Evolutionary conservation across 805 yeast genomes (phyloP).

Genomic region (Candida boleticola): DNA sequence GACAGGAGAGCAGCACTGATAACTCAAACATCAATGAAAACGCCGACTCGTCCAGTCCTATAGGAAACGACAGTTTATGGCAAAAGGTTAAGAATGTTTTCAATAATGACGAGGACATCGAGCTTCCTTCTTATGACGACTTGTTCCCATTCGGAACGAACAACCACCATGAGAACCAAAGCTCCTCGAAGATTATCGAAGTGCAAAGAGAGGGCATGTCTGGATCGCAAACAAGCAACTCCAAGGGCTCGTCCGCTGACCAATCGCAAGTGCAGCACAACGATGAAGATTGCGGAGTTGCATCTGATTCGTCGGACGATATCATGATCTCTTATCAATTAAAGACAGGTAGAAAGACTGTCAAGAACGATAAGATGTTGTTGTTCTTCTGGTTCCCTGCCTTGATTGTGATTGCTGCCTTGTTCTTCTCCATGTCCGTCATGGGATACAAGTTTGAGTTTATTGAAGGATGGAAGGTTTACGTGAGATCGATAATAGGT

Average conservation of each 20-base stretch:
- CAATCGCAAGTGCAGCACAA: slow-evolving; percentile 8
- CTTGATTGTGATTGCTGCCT: slow-evolving; percentile 51
- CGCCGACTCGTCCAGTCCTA: slow-evolving; percentile 5
- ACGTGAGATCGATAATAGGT: slow-evolving; percentile 37
- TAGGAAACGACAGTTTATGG: slow-evolving; percentile 27
- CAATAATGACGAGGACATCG: slow-evolving; percentile 30
- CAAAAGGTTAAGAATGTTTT: slow-evolving; percentile 43
- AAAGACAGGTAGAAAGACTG: slow-evolving; percentile 45
- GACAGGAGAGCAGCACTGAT: slow-evolving; percentile 1
- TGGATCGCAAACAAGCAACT: neutral
- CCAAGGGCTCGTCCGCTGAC: slow-evolving; percentile 9
- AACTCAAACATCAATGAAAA: neutral
- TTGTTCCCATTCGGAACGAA: slow-evolving; percentile 55
- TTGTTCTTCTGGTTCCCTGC: slow-evolving; percentile 91
- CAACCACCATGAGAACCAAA: slow-evolving; percentile 4
- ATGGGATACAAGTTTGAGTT: slow-evolving; percentile 38
- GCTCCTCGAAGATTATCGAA: slow-evolving; percentile 8
- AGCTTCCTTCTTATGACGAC: slow-evolving; percentile 72
- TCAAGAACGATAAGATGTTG: slow-evolving; percentile 76
- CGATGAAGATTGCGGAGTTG: slow-evolving; percentile 30
- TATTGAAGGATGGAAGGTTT: slow-evolving; percentile 32
- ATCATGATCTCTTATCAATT: slow-evolving; percentile 37
- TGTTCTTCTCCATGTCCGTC: slow-evolving; percentile 43
- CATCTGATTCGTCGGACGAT: slow-evolving; percentile 44
- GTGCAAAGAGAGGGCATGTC: neutral